phyloP scores from a whole-genome alignment of 2,329 filamentous ascomycete species.

The Aureobasidium sp. region DNA sequence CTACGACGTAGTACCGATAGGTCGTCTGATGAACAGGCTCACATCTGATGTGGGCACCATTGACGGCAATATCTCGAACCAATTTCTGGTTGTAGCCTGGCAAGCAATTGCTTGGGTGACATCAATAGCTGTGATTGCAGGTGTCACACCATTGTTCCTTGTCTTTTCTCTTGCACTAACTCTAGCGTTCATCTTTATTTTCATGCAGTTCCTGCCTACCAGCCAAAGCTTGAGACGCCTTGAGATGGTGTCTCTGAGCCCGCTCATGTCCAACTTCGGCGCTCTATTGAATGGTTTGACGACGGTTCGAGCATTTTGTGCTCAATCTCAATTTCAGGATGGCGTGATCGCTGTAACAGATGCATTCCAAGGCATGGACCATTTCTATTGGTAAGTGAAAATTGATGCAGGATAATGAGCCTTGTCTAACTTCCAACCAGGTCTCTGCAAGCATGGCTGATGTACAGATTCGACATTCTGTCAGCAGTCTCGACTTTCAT shows the following conservation, averaged over 20 bases:
- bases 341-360: constrained; percentile 76
- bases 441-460: constrained; percentile 75
- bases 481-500: constrained; percentile 68
- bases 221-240: constrained; percentile 77
- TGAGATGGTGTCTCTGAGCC: constrained; percentile 83
- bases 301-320: constrained; percentile 77
- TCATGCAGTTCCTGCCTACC: constrained; percentile 69
- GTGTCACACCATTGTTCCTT: constrained; percentile 71
- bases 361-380: constrained; percentile 88
- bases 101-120: constrained; percentile 64
- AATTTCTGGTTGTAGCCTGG: constrained; percentile 63
- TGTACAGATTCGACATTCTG: constrained; percentile 67
- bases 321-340: constrained; percentile 71
- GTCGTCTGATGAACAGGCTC: constrained; percentile 83
- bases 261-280: constrained; percentile 87
- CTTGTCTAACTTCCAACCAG: background rate
- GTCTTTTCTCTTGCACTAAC: constrained; percentile 64
- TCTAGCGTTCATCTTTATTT: constrained; percentile 63
- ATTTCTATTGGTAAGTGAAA: constrained; percentile 66
- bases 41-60: constrained; percentile 86
- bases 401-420: too few species aligned
- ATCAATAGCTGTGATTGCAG: constrained; percentile 69
- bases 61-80: constrained; percentile 73
- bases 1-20: constrained; percentile 84
- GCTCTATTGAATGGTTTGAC: constrained; percentile 78